Evolutionary conservation across 805 yeast genomes (phyloP), one percentile per base, ranked within the genome.

Genomic region (Wickerhamiella slavikovae): DNA sequence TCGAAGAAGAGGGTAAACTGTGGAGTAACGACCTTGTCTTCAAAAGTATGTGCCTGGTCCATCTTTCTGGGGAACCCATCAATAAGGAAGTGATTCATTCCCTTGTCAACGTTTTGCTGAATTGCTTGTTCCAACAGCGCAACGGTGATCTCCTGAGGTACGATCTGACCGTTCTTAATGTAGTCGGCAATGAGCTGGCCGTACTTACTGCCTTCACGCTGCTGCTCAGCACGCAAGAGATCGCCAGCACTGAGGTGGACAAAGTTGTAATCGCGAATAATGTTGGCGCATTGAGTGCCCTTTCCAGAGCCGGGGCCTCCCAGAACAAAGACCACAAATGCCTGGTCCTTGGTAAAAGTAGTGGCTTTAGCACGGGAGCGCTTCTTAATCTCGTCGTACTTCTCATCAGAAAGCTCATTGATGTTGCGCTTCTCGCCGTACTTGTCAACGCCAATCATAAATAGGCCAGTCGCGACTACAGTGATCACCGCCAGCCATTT

Each of bases 301-400:
- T 89, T 89, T 25, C 98, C 96, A 17, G 93, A 78, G 14, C 96
- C 96, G 4, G 96, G 96, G 3, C 96, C 96, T 25, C 98, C 98
- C 19, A 85, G 66, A 13, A 85, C 94, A 51, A 79, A 85, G 17
- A 83, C 63, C 4, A 85, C 92, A 17, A 77, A 68, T 17, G 77
- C 70, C 32, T 78, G 71, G 32, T 78, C 71, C 23, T 69, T 68
- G 2, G 64, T 62, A 7, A 64, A 54, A 47, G 77, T 77, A 0
- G 74, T 69, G 10, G 47, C 35, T 27, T 31, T 24, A 23, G 38
- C 35, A 29, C 35, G 38, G 30, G 32, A 29, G 14, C 25, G 16
- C 20, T 48, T 58, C 42, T 50, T 68, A 24, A 40, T 28, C 16
- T 30, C 21, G 32, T 45, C 42, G 59, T 52, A 61, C 25, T 50